phyloP scores from a whole-genome alignment of 352 stramenopile species.

The Phytophthora tentaculata region DNA sequence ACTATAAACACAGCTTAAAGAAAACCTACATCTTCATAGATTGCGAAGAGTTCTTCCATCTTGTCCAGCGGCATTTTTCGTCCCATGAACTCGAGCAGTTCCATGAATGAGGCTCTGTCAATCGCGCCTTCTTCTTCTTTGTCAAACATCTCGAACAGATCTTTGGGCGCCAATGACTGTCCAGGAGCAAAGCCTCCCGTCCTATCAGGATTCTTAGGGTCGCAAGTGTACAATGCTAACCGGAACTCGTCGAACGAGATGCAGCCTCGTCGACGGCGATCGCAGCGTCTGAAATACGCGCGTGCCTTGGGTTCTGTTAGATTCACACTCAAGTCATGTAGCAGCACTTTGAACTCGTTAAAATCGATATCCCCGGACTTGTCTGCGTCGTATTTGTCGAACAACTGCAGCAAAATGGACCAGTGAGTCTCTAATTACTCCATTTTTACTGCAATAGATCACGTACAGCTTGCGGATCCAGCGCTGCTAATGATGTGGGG shows the following conservation, averaged over 20 bases:
- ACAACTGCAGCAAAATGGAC: slow-evolving; percentile 50
- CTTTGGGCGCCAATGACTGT: slow-evolving; percentile 74
- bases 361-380: slow-evolving; percentile 80
- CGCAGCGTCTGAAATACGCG: slow-evolving; percentile 83
- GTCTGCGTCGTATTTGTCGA: slow-evolving; percentile 85
- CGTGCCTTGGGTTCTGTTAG: slow-evolving; percentile 74
- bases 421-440: not conserved
- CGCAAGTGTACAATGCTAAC: slow-evolving; percentile 78
- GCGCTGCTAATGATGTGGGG: slow-evolving; percentile 43
- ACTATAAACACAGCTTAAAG: not conserved
- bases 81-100: slow-evolving; percentile 73
- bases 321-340: slow-evolving; percentile 62
- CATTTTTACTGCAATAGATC: not conserved
- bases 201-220: slow-evolving; percentile 77
- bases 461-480: slow-evolving; percentile 59
- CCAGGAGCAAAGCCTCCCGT: slow-evolving; percentile 73
- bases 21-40: slow-evolving; percentile 67
- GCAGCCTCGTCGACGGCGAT: slow-evolving; percentile 58
- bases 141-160: slow-evolving; percentile 87
- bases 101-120: slow-evolving; percentile 70
- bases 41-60: slow-evolving; percentile 71
- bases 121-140: slow-evolving; percentile 70
- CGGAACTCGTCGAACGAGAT: slow-evolving; percentile 88
- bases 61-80: slow-evolving; percentile 65
- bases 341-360: slow-evolving; percentile 77